Evolutionary conservation across 805 yeast genomes (phyloP), one percentile per base, ranked within the genome.

Genomic region (Cyberlindnera euphorbiae): DNA sequence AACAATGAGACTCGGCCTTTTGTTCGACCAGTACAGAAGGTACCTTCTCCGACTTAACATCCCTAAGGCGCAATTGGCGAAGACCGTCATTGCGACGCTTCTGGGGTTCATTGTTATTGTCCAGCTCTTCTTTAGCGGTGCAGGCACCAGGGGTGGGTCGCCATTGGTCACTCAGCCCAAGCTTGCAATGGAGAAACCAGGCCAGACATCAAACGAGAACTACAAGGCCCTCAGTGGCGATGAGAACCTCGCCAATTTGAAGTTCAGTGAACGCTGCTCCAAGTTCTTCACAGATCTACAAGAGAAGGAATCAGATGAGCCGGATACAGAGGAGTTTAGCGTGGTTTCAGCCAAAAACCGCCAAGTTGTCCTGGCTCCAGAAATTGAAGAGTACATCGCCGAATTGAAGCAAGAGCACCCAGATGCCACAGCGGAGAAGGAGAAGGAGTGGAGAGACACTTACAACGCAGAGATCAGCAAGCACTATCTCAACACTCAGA

Each of bases 151-250:
- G 13, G 28, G 13, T 6, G 16, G 8, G 10, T 17, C 26, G 2
- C 18, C 27, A n/a, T 29, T 16, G 26, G n/a, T n/a, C n/a, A n/a
- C n/a, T n/a, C n/a, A n/a, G n/a, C n/a, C n/a, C n/a, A 15, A 15
- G 13, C 17, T 40, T 8, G 36, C 44, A 3, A 25, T 40, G 3
- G 19, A 36, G 18, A 33, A 30, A 27, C 38, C 40, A 4, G 44
- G 38, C 11, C 40, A 40, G 35, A 32, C 35, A 6, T 30, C 40
- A 11, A 40, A 40, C 14, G 35, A 30, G 26, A 36, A 40, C 38
- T 40, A 42, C 17, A 16, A 28, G 17, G 15, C 36, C 4, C 16
- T 38, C n/a, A n/a, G n/a, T n/a, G 4, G 28, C 1, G 23, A 27
- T 8, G 22, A 23, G 6, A 23, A 17, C 8, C 18, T 35, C 10